phyloP scores from a whole-genome alignment of 2,329 filamentous ascomycete species.

The Penicillium sp. region DNA sequence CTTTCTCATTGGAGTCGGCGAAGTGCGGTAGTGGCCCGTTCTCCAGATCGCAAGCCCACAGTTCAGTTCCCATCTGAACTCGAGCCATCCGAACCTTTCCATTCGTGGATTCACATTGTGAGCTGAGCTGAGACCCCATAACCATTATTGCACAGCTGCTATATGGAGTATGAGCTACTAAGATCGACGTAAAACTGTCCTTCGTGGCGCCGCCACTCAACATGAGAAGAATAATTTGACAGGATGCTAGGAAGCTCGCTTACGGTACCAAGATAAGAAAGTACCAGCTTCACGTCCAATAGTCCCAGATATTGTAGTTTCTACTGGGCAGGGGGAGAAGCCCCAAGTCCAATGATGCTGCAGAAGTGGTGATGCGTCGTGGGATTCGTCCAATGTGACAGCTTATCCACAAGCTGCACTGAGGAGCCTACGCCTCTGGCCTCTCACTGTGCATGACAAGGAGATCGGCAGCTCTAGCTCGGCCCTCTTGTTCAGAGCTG shows the following conservation, averaged over 20 bases:
- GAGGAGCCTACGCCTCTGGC: background rate
- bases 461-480: slow-evolving; percentile 1
- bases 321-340: background rate
- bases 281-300: background rate
- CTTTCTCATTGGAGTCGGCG: slow-evolving; percentile 13
- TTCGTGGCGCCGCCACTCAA: slow-evolving; percentile 8
- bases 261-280: background rate
- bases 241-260: background rate
- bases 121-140: slow-evolving; percentile 18
- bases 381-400: slow-evolving; percentile 11
- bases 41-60: slow-evolving; percentile 13
- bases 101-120: slow-evolving; percentile 8
- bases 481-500: background rate
- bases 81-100: slow-evolving; percentile 1
- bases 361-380: slow-evolving; percentile 3
- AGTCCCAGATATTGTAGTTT: background rate
- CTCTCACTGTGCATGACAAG: background rate
- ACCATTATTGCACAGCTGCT: background rate
- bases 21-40: slow-evolving; percentile 9
- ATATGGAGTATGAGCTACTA: background rate
- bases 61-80: background rate
- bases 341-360: slow-evolving; percentile 4
- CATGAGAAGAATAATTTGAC: background rate
- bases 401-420: slow-evolving; percentile 2
- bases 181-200: background rate